Evolutionary conservation across 2,329 filamentous ascomycete species (phyloP), one percentile per base, ranked within the genome.

Genomic region (Calonectria pteridis): DNA sequence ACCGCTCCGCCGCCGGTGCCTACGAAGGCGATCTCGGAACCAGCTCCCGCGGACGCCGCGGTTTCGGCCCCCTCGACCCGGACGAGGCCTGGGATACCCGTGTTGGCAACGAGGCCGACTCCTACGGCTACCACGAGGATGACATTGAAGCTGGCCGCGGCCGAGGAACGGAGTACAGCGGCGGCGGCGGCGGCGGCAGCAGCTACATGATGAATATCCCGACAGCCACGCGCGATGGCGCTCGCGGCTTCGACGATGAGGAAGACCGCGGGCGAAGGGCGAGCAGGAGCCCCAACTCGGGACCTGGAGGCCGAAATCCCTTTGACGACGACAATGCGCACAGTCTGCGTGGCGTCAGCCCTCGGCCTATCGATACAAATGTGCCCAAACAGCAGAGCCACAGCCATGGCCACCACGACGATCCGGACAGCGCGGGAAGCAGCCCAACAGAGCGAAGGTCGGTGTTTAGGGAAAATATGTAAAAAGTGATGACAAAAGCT

Each of bases 11-110:
- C 0, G 87, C 89, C 2, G 94, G 94, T 76, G 93, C 93, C 59
- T 95, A 95, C 86, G 94, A 95, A 80, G 86, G 95, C 79, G 85
- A 89, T 6, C 81, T 85, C 9, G 85, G 83, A 73, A 84, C 83
- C 65, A 84, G 83, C 69, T 80, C 80, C 40, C 85, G 86, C 58
- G 85, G 87, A 69, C 87, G 88, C 69, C 84, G 90, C 68, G 91
- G 91, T 28, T 93, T 94, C 82, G 91, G 92, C 2, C 88, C 92
- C 5, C 89, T 95, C 58, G 95, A 97, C 80, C 94, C 94, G 1
- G 95, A 97, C 82, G 94, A 96, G 81, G 94, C 94, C 2, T 98
- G 95, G 95, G 94, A 97, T 85, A 86, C 94, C 76, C 88, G 94
- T 73, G 94, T 97, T 6, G 94, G 94, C 72, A 89, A 92, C 78